Base-by-base conservation (phyloP, 495 filamentous ascomycete species). In the Chaetomium cochliodes region DNA sequence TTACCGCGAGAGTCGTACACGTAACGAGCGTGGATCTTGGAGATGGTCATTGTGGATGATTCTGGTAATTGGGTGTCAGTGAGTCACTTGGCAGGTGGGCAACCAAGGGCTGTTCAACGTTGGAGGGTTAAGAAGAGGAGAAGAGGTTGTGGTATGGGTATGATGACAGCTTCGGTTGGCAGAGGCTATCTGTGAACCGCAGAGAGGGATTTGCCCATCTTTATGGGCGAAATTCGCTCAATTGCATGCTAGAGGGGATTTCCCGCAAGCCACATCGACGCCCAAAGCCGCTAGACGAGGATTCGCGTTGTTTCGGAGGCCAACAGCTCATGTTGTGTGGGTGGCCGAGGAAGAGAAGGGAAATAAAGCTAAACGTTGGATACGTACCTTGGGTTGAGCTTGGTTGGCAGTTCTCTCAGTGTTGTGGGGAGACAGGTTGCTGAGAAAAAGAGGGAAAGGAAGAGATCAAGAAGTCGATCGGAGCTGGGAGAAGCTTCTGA, bases 1-100 rank as follows among this genome's bases (percentile, higher is more conserved):
- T 96, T 98, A 76, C 94, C 96, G 76, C 96, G 96, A 77, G 94
- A 98, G 87, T 99, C 96, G 85, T 99, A 99, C 82, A 99, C 92
- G 69, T 88, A 91, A 74, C 96, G 93, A 75, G 94, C 96, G 87
- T 98, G 92, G 79, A 99, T 90, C 87, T 97, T 97, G 77, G 89
- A 87, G 85, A 99, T 98, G 74, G 88, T 82, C 96, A 98, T 99
- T 64, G 72, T 92, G 67, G 30, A 58, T 61, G 60, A 25, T 63
- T 69, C 67, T 69, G 56, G 57, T 3, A 20, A 33, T 41, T 18
- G 18, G 15, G 8, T 57, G 65, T 71, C 58, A 69, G 67, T 60
- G 30, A 66, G 56, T 58, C 20, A 37, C 23, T 22, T 20, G 28
- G 18, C 3, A 26, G 47, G 26, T 26, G 44, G 49, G 23, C 56